phyloP scores from a whole-genome alignment of 805 yeast genomes.

The Ogataea pignaliae region DNA sequence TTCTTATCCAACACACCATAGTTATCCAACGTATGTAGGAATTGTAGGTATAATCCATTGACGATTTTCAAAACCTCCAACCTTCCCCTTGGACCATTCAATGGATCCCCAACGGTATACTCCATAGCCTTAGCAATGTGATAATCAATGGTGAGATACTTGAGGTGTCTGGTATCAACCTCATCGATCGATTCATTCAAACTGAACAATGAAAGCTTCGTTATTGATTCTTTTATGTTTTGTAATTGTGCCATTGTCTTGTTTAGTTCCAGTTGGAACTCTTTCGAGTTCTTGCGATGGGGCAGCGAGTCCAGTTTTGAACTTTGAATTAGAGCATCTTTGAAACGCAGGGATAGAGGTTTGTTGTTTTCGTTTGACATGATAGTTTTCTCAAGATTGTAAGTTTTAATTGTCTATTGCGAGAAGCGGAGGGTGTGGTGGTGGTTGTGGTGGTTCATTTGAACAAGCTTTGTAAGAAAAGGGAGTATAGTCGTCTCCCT shows the following conservation, averaged over 20 bases:
- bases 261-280: conserved; percentile 10
- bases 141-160: conserved; percentile 56
- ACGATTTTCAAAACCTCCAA: conserved; percentile 36
- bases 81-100: conserved; percentile 21
- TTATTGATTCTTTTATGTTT: conserved; percentile 31
- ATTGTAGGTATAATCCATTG: conserved; percentile 41
- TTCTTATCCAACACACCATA: conserved; percentile 37
- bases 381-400: not conserved
- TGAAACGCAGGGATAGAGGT: conserved; percentile 16
- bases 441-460: no score
- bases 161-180: conserved; percentile 56
- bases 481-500: no score
- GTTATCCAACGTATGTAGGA: conserved; percentile 39
- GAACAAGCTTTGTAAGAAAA: no score
- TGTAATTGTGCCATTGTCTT: conserved; percentile 8
- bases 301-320: conserved; percentile 10
- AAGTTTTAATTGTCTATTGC: not conserved
- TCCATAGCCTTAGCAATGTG: conserved; percentile 45
- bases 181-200: conserved; percentile 70
- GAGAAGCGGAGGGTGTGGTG: no score
- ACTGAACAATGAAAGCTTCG: conserved; percentile 59
- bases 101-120: conserved; percentile 21
- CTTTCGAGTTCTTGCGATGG: conserved; percentile 19
- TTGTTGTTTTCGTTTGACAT: not conserved
- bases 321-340: conserved; percentile 6